Conservation (phyloP, 805 yeast species). For the Saccharomycodes ludwigii region DNA sequence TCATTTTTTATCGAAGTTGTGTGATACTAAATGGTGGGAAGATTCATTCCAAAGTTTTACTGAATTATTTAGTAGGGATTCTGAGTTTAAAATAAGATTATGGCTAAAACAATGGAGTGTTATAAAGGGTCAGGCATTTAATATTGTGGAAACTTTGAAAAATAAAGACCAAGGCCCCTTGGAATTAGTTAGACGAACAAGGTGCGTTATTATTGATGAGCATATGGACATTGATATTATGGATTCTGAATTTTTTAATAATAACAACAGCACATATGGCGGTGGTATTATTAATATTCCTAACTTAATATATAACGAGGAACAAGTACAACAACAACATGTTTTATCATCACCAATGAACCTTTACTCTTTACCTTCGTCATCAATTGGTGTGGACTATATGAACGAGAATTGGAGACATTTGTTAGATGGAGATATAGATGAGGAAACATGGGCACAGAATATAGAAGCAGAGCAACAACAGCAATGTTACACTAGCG, state of each 20-base stretch:
- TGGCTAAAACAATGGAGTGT: constrained; percentile 60
- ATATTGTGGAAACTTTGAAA: constrained; percentile 55
- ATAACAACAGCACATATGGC: not conserved
- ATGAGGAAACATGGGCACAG: constrained; percentile 14
- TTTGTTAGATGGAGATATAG: constrained; percentile 20
- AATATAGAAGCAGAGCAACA: not conserved
- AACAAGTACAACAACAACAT: constrained; percentile 3
- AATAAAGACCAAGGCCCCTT: constrained; percentile 49
- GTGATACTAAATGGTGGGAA: constrained; percentile 64
- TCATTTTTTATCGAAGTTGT: constrained; percentile 45
- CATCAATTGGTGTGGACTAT: no score
- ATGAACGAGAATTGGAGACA: constrained; percentile 22
- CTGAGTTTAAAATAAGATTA: constrained; percentile 52
- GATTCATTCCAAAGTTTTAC: constrained; percentile 36
- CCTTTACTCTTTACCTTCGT: constrained; percentile 9
- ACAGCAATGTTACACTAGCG: not conserved
- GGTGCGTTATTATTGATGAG: constrained; percentile 49
- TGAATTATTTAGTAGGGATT: constrained; percentile 39
- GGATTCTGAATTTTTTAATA: not conserved
- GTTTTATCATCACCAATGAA: constrained; percentile 13
- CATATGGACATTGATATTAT: constrained; percentile 27
- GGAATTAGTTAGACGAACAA: constrained; percentile 47
- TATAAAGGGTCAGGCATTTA: constrained; percentile 54
- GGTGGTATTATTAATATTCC: no score
- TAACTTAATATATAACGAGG: no score